phyloP scores from a whole-genome alignment of 2,329 filamentous ascomycete genomes.

The Leptodontidium sp. region DNA sequence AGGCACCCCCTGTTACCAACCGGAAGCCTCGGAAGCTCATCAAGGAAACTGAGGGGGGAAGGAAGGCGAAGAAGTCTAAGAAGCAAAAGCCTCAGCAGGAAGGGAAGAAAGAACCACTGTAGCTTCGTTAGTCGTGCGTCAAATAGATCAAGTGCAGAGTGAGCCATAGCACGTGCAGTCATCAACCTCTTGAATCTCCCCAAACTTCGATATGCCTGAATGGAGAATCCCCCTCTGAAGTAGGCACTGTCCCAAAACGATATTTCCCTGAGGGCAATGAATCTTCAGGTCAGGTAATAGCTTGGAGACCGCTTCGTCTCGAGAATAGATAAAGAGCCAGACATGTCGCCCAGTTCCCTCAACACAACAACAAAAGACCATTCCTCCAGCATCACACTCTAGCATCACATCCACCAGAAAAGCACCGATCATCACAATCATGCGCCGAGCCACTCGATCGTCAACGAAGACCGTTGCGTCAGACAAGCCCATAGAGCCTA shows the following conservation, averaged over 20 bases:
- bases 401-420: too few species aligned
- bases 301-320: neutral
- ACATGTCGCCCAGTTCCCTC: neutral
- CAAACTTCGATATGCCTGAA: neutral
- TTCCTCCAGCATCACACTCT: too few species aligned
- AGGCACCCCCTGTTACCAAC: neutral
- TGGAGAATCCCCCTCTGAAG: neutral
- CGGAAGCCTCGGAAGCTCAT: neutral
- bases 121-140: too few species aligned
- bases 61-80: constrained; percentile 9
- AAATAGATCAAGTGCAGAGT: too few species aligned
- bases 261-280: neutral
- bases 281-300: neutral
- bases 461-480: constrained; percentile 2
- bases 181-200: neutral
- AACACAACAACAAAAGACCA: too few species aligned
- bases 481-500: constrained; percentile 18
- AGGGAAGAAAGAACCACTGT: neutral
- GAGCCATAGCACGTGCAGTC: too few species aligned
- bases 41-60: neutral
- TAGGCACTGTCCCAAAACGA: too few species aligned
- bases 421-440: too few species aligned
- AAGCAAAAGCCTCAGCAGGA: constrained; percentile 1
- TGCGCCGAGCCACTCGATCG: too few species aligned
- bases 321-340: constrained; percentile 4